A percentile compares a stretch with the other conserved stretches of the same genome.
Evolutionary conservation across 2,329 filamentous ascomycete species (phyloP).

Genomic region (Apiospora malaysiana): DNA sequence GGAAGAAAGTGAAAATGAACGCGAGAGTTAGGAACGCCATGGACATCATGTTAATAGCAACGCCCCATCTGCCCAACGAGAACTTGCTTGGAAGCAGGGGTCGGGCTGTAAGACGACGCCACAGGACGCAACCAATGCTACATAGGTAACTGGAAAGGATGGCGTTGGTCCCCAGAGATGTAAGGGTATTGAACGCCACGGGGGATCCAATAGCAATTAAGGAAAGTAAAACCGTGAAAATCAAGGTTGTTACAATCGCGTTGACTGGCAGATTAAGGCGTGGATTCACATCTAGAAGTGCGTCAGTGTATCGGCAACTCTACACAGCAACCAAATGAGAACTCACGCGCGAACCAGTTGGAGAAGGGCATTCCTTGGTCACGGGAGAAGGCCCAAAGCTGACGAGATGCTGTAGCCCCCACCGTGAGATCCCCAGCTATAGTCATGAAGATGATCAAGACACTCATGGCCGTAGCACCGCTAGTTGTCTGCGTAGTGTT

Average conservation of each 20-base stretch:
- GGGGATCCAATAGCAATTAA: slow-evolving; percentile 43
- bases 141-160: slow-evolving; percentile 43
- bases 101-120: slow-evolving; percentile 41
- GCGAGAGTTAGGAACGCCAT: slow-evolving; percentile 57
- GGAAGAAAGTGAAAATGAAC: slow-evolving; percentile 63
- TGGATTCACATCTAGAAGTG: slow-evolving; percentile 28
- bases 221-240: slow-evolving; percentile 39
- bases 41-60: slow-evolving; percentile 52
- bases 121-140: slow-evolving; percentile 40
- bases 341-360: slow-evolving; percentile 32
- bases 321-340: too few species aligned
- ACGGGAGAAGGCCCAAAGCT: slow-evolving; percentile 41
- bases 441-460: slow-evolving; percentile 35
- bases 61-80: slow-evolving; percentile 50
- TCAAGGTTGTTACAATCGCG: slow-evolving; percentile 37
- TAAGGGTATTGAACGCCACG: slow-evolving; percentile 42
- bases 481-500: slow-evolving; percentile 31
- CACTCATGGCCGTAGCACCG: slow-evolving; percentile 35
- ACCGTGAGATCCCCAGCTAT: slow-evolving; percentile 35
- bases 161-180: slow-evolving; percentile 40
- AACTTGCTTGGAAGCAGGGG: slow-evolving; percentile 46
- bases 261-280: slow-evolving; percentile 41
- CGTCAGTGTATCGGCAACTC: too few species aligned
- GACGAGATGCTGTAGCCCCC: slow-evolving; percentile 38
- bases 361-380: slow-evolving; percentile 44